A percentile compares a stretch with the other conserved stretches of the same genome.
Conservation (phyloP, 1,139 yeast genomes). For the Citeromyces hawaiiensis region DNA sequence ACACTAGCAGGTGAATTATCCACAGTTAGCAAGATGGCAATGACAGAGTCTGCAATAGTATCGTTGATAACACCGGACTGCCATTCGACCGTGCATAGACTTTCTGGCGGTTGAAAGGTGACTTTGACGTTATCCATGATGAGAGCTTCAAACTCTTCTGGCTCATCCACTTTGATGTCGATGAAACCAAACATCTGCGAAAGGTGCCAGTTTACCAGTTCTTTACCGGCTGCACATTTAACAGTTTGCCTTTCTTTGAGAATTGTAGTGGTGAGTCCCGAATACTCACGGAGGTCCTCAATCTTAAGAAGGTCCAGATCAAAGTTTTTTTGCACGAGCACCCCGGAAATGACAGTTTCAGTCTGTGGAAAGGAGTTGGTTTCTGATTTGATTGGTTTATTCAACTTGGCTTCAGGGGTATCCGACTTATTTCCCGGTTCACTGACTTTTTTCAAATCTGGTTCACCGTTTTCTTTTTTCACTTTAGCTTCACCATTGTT, state of each 20-base stretch:
- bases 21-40: conserved; percentile 81
- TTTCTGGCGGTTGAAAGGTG: conserved; percentile 29
- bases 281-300: conserved; percentile 78
- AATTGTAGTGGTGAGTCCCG: conserved; percentile 77
- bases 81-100: conserved; percentile 71
- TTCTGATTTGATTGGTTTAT: too few species aligned
- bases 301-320: conserved; percentile 72
- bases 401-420: too few species aligned
- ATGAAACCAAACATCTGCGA: conserved; percentile 92
- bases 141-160: conserved; percentile 23
- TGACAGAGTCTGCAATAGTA: conserved; percentile 86
- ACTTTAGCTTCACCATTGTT: too few species aligned
- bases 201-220: conserved; percentile 76
- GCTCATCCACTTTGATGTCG: conserved; percentile 49
- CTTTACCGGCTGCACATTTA: conserved; percentile 68
- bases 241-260: conserved; percentile 73
- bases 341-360: conserved; percentile 54
- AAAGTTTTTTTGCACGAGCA: conserved; percentile 83
- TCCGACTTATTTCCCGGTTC: too few species aligned
- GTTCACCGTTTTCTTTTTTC: not conserved
- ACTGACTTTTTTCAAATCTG: too few species aligned
- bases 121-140: conserved; percentile 28
- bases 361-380: not conserved
- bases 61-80: conserved; percentile 82
- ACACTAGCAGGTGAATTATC: conserved; percentile 95